Base-by-base conservation (phyloP, 495 filamentous ascomycete genomes). In the Acidiella bohemica region DNA sequence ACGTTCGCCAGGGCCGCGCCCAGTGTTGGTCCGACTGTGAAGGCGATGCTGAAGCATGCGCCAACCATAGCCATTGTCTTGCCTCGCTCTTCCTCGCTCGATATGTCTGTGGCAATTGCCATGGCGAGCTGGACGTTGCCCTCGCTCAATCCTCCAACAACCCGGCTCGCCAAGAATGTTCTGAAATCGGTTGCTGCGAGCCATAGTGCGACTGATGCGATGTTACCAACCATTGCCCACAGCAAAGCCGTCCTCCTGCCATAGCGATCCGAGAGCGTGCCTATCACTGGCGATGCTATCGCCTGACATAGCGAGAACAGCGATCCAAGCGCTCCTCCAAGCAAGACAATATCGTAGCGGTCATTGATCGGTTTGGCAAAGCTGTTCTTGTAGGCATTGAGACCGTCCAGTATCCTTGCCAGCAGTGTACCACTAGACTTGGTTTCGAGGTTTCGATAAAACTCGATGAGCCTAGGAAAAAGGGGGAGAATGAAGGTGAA, bases 401-500 rank as follows among this genome's bases (percentile, higher is more conserved):
- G 72, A 54, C 79, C 85, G 45, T 67, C 63, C 46, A 96, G 75
- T 41, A 95, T 75, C 38, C 68, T 73, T 42, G 80, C 76, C 22
- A 99, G 75, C 28, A 92, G 58, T 1, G 84, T 71, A 26, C 61
- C 56, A 4, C 68, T 65, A 36, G 70, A 70, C 39, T 67, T 53
- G 11, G 65, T 64, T 51, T 84, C 80, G 27, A 67, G 55, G 45
- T 77, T 72, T 58, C 84, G 81, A 67, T 99, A 99, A 71, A 95
- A 96, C 53, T 86, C 75, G 57, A 97, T 76, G 13, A 97, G 77
- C 14, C 81, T 83, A 3, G 90, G 90, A 57, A 94, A 97, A 30
- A 97, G 76, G 0, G 90, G 90, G 4, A 97, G 80, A 62, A 96
- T 95, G 61, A 96, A 90, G n/a, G 92, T 96, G 58, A 86, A 86